Evolutionary conservation across 768 basidiomycete species (phyloP).

Genomic region (Suillus subalutaceus): DNA sequence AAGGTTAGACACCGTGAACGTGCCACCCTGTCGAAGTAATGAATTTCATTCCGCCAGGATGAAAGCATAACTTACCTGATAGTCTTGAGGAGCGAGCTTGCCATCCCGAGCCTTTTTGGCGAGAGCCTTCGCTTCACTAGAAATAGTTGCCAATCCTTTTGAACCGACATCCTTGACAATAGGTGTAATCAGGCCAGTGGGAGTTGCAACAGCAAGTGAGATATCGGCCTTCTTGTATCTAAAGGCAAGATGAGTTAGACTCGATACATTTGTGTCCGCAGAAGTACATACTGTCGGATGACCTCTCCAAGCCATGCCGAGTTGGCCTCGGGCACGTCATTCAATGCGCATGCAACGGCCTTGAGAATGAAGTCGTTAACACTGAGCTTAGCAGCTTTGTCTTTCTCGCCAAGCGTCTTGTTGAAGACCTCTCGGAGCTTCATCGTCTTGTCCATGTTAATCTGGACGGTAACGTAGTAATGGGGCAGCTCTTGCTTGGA

Average conservation of each 20-base stretch:
- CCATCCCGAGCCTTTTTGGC: slow-evolving; percentile 97
- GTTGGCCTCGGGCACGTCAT: slow-evolving; percentile 97
- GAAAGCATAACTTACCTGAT: slow-evolving; percentile 66
- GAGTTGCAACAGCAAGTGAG: slow-evolving; percentile 95
- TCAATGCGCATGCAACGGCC: slow-evolving; percentile 86
- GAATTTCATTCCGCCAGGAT: not conserved
- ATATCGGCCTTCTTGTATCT: slow-evolving; percentile 98
- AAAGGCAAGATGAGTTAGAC: slow-evolving; percentile 12
- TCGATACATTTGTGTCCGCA: not conserved
- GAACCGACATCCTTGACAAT: slow-evolving; percentile 92
- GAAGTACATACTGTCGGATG: slow-evolving; percentile 80
- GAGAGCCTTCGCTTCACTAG: slow-evolving; percentile 87
- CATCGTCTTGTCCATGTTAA: slow-evolving; percentile 95
- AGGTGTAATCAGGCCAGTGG: slow-evolving; percentile 94
- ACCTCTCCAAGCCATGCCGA: slow-evolving; percentile 96
- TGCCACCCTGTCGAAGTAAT: slow-evolving; percentile 69
- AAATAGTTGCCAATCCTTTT: slow-evolving; percentile 93
- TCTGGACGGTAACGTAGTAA: slow-evolving; percentile 93
- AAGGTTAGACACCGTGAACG: slow-evolving; percentile 98
- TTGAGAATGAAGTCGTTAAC: slow-evolving; percentile 99
- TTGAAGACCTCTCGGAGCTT: slow-evolving; percentile 98
- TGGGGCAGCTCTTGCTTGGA: slow-evolving; percentile 96
- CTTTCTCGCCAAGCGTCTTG: slow-evolving; percentile 80
- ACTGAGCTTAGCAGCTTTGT: slow-evolving; percentile 90
- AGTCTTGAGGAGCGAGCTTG: slow-evolving; percentile 92